Conservation (phyloP, 495 filamentous ascomycete genomes). For the Parachaetomium inaequale region DNA sequence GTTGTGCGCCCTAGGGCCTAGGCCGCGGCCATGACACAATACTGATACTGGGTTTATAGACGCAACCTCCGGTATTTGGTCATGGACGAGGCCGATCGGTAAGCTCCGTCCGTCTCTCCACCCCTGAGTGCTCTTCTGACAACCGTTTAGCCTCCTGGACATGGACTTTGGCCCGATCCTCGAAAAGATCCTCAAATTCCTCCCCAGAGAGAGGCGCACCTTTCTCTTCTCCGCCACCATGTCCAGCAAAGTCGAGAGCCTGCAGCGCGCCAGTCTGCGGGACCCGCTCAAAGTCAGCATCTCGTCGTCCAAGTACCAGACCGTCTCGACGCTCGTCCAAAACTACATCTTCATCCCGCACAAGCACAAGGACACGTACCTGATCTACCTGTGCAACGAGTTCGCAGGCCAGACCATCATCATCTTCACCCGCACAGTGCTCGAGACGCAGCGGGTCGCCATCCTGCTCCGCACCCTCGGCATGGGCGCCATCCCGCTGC, state of each 20-base stretch:
- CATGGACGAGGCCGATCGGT: conserved; percentile 86
- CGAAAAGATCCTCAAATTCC: conserved; percentile 86
- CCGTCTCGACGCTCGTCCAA: conserved; percentile 79
- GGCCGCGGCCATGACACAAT: not conserved
- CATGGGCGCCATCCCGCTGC: conserved; percentile 77
- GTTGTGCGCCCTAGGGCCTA: not conserved
- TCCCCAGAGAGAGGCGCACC: conserved; percentile 75
- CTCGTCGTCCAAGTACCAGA: conserved; percentile 74
- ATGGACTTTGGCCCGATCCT: conserved; percentile 91
- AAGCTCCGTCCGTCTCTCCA: not conserved
- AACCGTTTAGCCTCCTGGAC: conserved; percentile 62
- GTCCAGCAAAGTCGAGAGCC: conserved; percentile 82
- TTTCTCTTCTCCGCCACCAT: conserved; percentile 95
- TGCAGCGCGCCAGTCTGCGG: conserved; percentile 81
- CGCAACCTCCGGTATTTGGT: conserved; percentile 74
- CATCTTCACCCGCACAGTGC: conserved; percentile 89
- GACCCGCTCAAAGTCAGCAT: conserved; percentile 74
- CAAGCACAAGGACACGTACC: conserved; percentile 86
- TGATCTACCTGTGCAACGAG: conserved; percentile 81
- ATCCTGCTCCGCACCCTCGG: conserved; percentile 74
- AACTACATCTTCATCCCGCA: conserved; percentile 81
- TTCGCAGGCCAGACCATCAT: conserved; percentile 78
- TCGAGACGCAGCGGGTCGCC: conserved; percentile 80
- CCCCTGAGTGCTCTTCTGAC: not conserved
- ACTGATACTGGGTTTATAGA: not conserved